Evolutionary conservation across 306 rosid species (phyloP), one percentile per base, ranked within the genome.

Genomic region (Casuarina equisetifolia): DNA sequence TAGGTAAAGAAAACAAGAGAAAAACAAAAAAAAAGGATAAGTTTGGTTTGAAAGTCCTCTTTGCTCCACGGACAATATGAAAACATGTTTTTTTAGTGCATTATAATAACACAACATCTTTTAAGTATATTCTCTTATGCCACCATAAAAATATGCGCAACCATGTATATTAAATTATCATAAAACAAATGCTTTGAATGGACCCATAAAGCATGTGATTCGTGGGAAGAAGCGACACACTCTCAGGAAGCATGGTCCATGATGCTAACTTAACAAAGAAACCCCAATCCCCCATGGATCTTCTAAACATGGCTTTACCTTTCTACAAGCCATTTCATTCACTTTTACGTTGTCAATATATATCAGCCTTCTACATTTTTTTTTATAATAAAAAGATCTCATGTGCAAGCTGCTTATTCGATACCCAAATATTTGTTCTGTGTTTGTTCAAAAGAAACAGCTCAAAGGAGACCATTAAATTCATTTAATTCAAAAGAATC

Each of bases 81-180:
- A 32, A 49, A 17, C 45, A 12, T 32, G 43, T 25, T n/a, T 17
- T 70, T 70, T 7, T 46, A 11, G 58, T 19, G 59, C 44, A 48
- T 70, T 43, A 17, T 19, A 43, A 68, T 42, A 25, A 58, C 7
- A 39, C 43, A 20, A 43, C 8, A 36, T 68, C 7, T 25, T 4
- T 11, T 3, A 4, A 57, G 73, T 32, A 61, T 79, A 72, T 72
- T 62, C 71, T 79, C 72, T 79, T 72, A 42, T 64, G 55, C 73
- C 77, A 48, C 62, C 9, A 4, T 45, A 57, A 20, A 67, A 71
- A 63, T 39, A 48, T 48, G 11, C 73, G 6, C 46, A 61, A 62
- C 52, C 20, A 3, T 35, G 3, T 17, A 58, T 58, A 58, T 58
- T 58, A 58, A 58, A 25, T 25, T 13, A 8, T 9, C 9, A 58